These are phyloP conservation scores for Pezicula carpinea DNA, from an alignment of 2,329 filamentous ascomycete species.

Conservation along the genomic window DNA sequence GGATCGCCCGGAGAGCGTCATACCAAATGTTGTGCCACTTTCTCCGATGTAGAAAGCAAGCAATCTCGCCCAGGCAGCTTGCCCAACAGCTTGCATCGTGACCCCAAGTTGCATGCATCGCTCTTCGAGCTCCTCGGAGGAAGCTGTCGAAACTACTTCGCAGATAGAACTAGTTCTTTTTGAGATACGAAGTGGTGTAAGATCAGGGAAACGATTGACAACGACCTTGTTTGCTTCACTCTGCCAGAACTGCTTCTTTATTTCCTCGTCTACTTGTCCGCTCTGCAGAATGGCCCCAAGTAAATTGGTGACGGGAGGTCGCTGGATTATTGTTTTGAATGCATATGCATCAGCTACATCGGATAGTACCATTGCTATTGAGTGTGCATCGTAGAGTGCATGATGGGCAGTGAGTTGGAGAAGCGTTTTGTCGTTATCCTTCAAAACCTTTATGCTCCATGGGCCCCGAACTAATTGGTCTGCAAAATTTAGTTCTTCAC, in stretches of 20 bases:
- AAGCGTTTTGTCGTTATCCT: slow-evolving; percentile 5
- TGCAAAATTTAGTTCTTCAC: not conserved
- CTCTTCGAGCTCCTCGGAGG: slow-evolving; percentile 45
- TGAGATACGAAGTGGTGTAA: slow-evolving; percentile 56
- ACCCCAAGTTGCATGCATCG: slow-evolving; percentile 54
- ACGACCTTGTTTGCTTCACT: slow-evolving; percentile 45
- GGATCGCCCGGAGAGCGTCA: slow-evolving; percentile 72
- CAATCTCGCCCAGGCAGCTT: slow-evolving; percentile 74
- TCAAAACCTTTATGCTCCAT: slow-evolving; percentile 20
- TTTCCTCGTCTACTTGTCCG: slow-evolving; percentile 21
- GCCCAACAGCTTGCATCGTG: slow-evolving; percentile 71
- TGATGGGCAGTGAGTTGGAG: slow-evolving; percentile 51
- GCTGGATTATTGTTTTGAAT: slow-evolving; percentile 17
- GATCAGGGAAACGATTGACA: slow-evolving; percentile 68
- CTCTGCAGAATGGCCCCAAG: slow-evolving; percentile 40
- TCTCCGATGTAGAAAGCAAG: slow-evolving; percentile 77
- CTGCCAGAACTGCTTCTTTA: slow-evolving; percentile 58
- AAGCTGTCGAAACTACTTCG: slow-evolving; percentile 34
- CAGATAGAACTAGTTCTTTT: slow-evolving; percentile 27
- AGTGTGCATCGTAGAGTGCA: slow-evolving; percentile 79
- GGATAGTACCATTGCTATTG: slow-evolving; percentile 59
- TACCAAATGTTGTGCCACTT: slow-evolving; percentile 67
- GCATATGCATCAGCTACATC: slow-evolving; percentile 46
- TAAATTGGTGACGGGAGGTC: slow-evolving; percentile 35
- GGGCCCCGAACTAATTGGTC: slow-evolving; percentile 14